Percentiles rank a stretch among this genome's conserved stretches.
Conservation (phyloP, 2,329 filamentous ascomycete species). For the Cladosporium sp. region DNA sequence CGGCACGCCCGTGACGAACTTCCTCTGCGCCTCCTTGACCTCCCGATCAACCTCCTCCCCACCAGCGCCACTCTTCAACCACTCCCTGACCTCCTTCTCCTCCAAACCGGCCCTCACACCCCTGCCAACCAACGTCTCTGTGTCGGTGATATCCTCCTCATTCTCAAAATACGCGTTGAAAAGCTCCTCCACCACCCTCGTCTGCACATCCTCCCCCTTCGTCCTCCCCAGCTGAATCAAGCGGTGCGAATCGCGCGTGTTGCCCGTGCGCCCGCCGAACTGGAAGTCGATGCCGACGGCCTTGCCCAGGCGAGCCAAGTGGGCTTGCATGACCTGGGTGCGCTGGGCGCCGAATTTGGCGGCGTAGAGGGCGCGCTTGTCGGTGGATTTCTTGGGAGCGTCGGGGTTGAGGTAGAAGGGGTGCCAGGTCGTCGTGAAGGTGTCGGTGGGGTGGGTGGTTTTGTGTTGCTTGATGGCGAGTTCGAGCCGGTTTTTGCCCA, state of each 20-base stretch:
- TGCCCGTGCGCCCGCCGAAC: conserved; percentile 67
- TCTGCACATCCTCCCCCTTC: conserved; percentile 53
- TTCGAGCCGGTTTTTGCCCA: conserved; percentile 72
- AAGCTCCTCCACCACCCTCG: conserved; percentile 56
- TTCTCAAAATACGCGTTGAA: conserved; percentile 55
- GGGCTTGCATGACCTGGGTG: conserved; percentile 52
- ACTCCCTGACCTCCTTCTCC: conserved; percentile 39
- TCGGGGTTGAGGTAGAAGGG: conserved; percentile 77
- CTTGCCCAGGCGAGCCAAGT: conserved; percentile 55
- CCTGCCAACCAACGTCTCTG: conserved; percentile 36
- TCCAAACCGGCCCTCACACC: conserved; percentile 43
- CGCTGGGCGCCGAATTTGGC: conserved; percentile 63
- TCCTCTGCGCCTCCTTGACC: conserved; percentile 40
- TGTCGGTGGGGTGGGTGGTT: conserved; percentile 57
- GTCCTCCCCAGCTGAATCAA: conserved; percentile 65
- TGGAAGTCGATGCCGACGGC: conserved; percentile 69
- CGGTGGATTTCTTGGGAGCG: conserved; percentile 46
- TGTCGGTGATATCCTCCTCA: conserved; percentile 45
- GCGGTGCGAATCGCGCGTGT: conserved; percentile 75
- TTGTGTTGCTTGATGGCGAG: conserved; percentile 63
- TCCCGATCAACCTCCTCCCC: conserved; percentile 45
- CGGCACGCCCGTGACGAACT: conserved; percentile 65
- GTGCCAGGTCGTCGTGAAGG: conserved; percentile 69
- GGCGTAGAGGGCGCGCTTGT: conserved; percentile 56
- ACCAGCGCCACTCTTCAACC: conserved; percentile 42